These are phyloP conservation scores for Jacaranda copaia DNA, from an alignment of 257 asterid genomes.

Conservation along the genomic window DNA sequence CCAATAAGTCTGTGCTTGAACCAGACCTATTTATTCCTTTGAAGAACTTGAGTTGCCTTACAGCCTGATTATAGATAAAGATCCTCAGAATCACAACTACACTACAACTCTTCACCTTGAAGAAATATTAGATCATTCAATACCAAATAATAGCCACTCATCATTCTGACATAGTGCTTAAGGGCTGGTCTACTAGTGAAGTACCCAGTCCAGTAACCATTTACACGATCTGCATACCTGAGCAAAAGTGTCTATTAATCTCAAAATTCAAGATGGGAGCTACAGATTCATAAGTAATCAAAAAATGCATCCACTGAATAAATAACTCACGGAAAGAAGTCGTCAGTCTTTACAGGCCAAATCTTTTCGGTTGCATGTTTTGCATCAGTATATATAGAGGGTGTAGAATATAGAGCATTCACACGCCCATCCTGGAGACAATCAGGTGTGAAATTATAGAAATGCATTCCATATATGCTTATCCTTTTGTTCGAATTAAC, in stretches of 20 bases:
- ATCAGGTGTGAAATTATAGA: constrained; percentile 14
- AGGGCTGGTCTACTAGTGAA: constrained; percentile 59
- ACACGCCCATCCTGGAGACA: constrained; percentile 60
- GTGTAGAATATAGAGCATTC: constrained; percentile 59
- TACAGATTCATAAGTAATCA: background rate
- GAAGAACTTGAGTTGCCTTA: constrained; percentile 53
- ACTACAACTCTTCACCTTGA: background rate
- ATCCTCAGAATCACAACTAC: constrained; percentile 26
- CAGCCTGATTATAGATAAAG: constrained; percentile 44
- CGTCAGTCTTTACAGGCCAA: constrained; percentile 60
- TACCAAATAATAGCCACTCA: constrained; percentile 62
- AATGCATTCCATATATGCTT: background rate
- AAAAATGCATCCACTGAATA: constrained; percentile 4
- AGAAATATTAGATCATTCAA: constrained; percentile 8
- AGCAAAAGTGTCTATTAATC: background rate
- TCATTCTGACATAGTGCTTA: constrained; percentile 50
- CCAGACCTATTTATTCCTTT: constrained; percentile 45
- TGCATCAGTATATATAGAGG: constrained; percentile 59
- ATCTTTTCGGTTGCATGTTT: constrained; percentile 46
- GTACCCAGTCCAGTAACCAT: constrained; percentile 65
- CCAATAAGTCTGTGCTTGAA: constrained; percentile 45
- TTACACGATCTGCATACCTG: constrained; percentile 57
- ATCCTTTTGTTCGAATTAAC: constrained; percentile 2
- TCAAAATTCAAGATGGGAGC: constrained; percentile 21
- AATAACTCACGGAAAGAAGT: constrained; percentile 59